Percentiles rank a stretch among this genome's conserved stretches.
Evolutionary conservation across 768 basidiomycete species (phyloP).

Genomic region (Tricholoma flavovirens): DNA sequence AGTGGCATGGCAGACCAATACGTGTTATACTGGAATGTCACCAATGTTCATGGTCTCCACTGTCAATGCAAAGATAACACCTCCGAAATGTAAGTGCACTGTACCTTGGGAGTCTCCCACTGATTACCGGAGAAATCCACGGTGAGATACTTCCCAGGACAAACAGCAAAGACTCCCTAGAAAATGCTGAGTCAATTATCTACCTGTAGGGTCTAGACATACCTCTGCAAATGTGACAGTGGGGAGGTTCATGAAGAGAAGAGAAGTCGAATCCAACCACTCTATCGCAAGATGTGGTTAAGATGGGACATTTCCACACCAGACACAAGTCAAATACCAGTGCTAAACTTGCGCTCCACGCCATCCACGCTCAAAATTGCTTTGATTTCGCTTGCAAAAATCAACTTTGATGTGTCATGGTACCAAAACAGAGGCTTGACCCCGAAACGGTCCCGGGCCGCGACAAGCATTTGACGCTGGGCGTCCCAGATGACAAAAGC

Average conservation of each 20-base stretch:
- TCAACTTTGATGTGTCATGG: background rate
- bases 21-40: background rate
- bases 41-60: background rate
- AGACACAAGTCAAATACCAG: background rate
- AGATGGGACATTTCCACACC: background rate
- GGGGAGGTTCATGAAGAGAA: background rate
- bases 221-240: background rate
- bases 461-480: background rate
- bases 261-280: background rate
- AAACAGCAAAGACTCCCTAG: background rate
- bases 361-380: background rate
- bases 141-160: background rate
- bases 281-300: background rate
- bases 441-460: background rate
- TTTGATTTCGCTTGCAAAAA: background rate
- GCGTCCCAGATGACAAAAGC: background rate
- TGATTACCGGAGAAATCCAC: background rate
- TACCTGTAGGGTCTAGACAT: background rate
- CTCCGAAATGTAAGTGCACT: background rate
- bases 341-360: background rate
- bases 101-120: background rate
- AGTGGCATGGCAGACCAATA: background rate
- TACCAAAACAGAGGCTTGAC: constrained; percentile 1
- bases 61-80: too few species aligned
- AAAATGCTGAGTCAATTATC: background rate